Evolutionary conservation across 768 basidiomycete species (phyloP).

Genomic region (Dioszegia crocea): DNA sequence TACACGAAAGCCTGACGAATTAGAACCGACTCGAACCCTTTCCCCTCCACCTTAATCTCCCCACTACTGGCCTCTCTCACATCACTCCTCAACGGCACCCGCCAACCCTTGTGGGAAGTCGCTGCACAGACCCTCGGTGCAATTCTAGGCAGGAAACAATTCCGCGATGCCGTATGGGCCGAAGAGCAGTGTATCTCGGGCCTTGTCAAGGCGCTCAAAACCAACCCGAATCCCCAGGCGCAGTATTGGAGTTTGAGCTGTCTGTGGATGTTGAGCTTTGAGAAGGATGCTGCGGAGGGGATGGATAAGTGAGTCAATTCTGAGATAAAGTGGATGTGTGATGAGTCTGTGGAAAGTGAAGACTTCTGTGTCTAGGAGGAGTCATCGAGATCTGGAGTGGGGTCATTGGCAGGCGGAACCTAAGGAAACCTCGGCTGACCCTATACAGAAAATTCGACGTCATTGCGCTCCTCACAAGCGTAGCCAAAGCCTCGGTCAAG

Average conservation of each 20-base stretch:
- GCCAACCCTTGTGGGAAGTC: slow-evolving; percentile 62
- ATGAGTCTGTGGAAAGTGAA: too few relatives aligned
- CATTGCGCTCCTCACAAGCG: slow-evolving; percentile 73
- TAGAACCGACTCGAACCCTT: slow-evolving; percentile 46
- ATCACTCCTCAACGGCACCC: slow-evolving; percentile 58
- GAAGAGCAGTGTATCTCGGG: slow-evolving; percentile 49
- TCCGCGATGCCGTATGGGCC: slow-evolving; percentile 74
- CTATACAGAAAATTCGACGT: slow-evolving; percentile 74
- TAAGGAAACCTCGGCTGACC: too few relatives aligned
- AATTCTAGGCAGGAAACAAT: slow-evolving; percentile 73
- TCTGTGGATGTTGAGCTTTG: slow-evolving; percentile 90
- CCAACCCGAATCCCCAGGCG: slow-evolving; percentile 84
- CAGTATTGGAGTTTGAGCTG: slow-evolving; percentile 90
- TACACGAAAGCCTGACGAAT: not conserved
- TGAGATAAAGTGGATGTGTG: too few relatives aligned
- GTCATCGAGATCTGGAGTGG: too few relatives aligned
- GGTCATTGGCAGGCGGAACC: too few relatives aligned
- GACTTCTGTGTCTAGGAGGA: too few relatives aligned
- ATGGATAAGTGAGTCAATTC: slow-evolving; percentile 80
- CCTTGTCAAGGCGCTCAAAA: slow-evolving; percentile 74
- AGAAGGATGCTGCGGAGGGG: slow-evolving; percentile 73
- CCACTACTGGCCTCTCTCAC: slow-evolving; percentile 49
- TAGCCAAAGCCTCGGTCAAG: slow-evolving; percentile 85
- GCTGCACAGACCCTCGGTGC: slow-evolving; percentile 87
- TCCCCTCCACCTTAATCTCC: slow-evolving; percentile 26